These are phyloP conservation scores for Aspergillus neoniger DNA, from an alignment of 2,329 filamentous ascomycete genomes.

Conservation along the genomic window DNA sequence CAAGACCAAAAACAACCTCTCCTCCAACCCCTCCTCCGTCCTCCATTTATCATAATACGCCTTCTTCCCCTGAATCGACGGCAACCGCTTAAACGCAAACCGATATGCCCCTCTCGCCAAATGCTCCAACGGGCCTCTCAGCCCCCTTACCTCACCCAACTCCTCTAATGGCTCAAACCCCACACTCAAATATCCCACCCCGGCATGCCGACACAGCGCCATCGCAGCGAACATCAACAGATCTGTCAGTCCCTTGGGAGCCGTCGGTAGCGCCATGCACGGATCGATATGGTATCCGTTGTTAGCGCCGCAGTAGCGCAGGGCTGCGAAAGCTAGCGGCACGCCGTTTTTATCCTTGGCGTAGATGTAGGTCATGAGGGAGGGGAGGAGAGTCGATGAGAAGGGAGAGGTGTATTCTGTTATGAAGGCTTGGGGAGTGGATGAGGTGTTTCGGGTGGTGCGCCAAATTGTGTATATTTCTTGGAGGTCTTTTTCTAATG, in stretches of 20 bases:
- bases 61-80: slow-evolving; percentile 41
- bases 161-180: slow-evolving; percentile 42
- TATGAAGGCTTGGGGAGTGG: slow-evolving; percentile 40
- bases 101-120: slow-evolving; percentile 36
- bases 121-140: slow-evolving; percentile 29
- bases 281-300: slow-evolving; percentile 48
- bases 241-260: slow-evolving; percentile 42
- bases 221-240: slow-evolving; percentile 42
- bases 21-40: slow-evolving; percentile 36
- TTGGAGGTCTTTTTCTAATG: slow-evolving; percentile 35
- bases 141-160: slow-evolving; percentile 36
- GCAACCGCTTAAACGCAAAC: slow-evolving; percentile 35
- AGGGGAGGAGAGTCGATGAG: slow-evolving; percentile 28
- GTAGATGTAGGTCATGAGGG: slow-evolving; percentile 47
- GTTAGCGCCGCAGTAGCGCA: slow-evolving; percentile 40
- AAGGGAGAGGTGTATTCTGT: slow-evolving; percentile 44
- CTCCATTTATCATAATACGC: slow-evolving; percentile 44
- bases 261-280: slow-evolving; percentile 37
- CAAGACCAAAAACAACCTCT: slow-evolving; percentile 40
- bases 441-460: slow-evolving; percentile 33
- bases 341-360: slow-evolving; percentile 30
- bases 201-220: slow-evolving; percentile 37
- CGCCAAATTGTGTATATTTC: slow-evolving; percentile 44
- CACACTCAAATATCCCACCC: slow-evolving; percentile 40
- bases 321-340: slow-evolving; percentile 42